phyloP scores from a whole-genome alignment of 805 yeast species.

The Ogataea corticis region DNA sequence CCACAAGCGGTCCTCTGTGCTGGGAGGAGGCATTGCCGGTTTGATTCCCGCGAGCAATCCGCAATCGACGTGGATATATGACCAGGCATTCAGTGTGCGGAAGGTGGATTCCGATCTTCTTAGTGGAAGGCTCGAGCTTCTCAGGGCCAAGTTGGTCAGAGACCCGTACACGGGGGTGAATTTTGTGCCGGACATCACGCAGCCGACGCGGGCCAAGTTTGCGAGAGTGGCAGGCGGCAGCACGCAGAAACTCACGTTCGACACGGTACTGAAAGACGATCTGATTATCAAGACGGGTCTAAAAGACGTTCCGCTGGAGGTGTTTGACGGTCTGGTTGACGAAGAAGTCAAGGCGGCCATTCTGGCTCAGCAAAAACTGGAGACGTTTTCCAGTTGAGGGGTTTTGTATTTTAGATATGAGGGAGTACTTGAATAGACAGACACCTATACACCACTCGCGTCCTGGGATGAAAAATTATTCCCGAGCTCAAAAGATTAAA shows the following conservation, averaged over 20 bases:
- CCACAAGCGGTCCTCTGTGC: constrained; percentile 22
- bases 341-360: constrained; percentile 63
- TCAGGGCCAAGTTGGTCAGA: constrained; percentile 56
- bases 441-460: background rate
- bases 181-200: constrained; percentile 74
- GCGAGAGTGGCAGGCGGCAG: constrained; percentile 30
- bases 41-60: constrained; percentile 27
- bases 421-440: no score
- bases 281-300: constrained; percentile 61
- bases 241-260: constrained; percentile 42
- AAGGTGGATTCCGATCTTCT: constrained; percentile 65
- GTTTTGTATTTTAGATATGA: background rate
- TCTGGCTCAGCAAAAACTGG: constrained; percentile 56
- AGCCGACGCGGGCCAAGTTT: constrained; percentile 53
- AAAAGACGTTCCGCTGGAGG: constrained; percentile 51
- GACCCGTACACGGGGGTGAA: constrained; percentile 85
- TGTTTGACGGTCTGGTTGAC: constrained; percentile 59
- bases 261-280: constrained; percentile 44
- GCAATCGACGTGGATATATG: constrained; percentile 78
- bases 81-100: constrained; percentile 77
- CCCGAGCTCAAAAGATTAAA: no score
- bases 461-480: no score
- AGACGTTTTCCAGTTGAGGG: constrained; percentile 25
- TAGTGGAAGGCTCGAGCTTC: constrained; percentile 54
- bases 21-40: constrained; percentile 31